These are phyloP conservation scores for Botryotinia globosa DNA, from an alignment of 2,329 filamentous ascomycete species.

Conservation along the genomic window DNA sequence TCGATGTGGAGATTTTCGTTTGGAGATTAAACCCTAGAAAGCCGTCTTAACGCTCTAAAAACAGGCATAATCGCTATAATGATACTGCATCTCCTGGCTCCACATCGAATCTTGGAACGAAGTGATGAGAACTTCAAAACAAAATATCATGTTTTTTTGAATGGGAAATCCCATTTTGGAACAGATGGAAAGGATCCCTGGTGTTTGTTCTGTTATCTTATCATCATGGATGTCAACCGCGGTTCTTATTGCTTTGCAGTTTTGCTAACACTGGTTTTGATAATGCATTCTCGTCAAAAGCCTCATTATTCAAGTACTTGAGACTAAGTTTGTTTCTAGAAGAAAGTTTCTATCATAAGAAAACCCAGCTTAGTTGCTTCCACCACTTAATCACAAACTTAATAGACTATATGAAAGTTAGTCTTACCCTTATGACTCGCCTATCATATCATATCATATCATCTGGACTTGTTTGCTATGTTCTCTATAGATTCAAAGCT, in stretches of 20 bases:
- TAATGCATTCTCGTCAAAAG: background rate
- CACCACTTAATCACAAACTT: background rate
- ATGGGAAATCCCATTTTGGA: background rate
- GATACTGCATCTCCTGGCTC: background rate
- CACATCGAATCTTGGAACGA: background rate
- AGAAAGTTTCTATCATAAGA: background rate
- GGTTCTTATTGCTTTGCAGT: background rate
- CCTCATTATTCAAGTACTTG: background rate
- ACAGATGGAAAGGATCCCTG: background rate
- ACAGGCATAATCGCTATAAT: background rate
- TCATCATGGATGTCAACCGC: background rate
- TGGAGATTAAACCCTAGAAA: background rate
- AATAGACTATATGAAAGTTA: background rate
- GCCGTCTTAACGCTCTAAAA: background rate
- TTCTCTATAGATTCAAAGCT: background rate
- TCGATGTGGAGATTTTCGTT: background rate
- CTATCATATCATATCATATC: background rate
- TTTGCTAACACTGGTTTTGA: background rate
- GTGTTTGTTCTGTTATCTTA: background rate
- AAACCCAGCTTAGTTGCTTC: background rate
- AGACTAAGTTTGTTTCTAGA: conserved; percentile 3
- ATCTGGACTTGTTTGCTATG: background rate
- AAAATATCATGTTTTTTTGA: background rate
- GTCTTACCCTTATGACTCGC: background rate
- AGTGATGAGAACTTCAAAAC: background rate